Evolutionary conservation across 1,284 basidiomycete species (phyloP), one percentile per base, ranked within the genome.

Genomic region (Bjerkandera adusta): DNA sequence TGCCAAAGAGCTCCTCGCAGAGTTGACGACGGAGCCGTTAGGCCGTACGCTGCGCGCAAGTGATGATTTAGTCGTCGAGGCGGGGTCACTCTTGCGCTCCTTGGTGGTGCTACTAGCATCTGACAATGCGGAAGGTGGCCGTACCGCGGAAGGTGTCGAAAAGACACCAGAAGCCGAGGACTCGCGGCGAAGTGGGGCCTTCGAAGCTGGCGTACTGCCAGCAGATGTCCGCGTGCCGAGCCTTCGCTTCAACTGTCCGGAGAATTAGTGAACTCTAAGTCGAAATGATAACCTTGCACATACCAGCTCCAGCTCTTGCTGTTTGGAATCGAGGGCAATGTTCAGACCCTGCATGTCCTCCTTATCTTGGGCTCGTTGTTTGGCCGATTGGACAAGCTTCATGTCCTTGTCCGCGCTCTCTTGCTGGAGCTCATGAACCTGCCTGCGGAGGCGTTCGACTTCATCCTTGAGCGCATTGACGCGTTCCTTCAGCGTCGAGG

Each of bases 231-330:
- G 75, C 21, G 83, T 75, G 6, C 76, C 79, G 22, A 82, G 68
- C 42, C 79, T 80, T 29, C 89, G 75, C 64, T 92, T 92, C 47
- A 91, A 70, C 89, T 92, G 32, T 16, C n/a, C 45, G 13, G 24
- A 44, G 40, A 21, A n/a, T 32, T 15, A 32, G 20, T 35, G 33
- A 37, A 16, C 50, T 32, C 27, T 15, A 34, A 16, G 45, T 24
- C 42, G 18, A 29, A 34, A 18, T 39, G 35, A 48, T 45, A 50
- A 5, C 30, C n/a, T n/a, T n/a, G n/a, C 16, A 73, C 85, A 54
- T 47, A 94, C 92, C 67, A 92, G 62, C 61, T 93, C 90, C 20
- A 95, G 70, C 62, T 94, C 91, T 60, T 92, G 89, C 60, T 94
- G 92, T 67, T 94, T 94, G 18, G 89, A 83, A 64, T 92, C 89